Conservation (phyloP, 1,284 basidiomycete genomes). For the Trichosporon sp. region DNA sequence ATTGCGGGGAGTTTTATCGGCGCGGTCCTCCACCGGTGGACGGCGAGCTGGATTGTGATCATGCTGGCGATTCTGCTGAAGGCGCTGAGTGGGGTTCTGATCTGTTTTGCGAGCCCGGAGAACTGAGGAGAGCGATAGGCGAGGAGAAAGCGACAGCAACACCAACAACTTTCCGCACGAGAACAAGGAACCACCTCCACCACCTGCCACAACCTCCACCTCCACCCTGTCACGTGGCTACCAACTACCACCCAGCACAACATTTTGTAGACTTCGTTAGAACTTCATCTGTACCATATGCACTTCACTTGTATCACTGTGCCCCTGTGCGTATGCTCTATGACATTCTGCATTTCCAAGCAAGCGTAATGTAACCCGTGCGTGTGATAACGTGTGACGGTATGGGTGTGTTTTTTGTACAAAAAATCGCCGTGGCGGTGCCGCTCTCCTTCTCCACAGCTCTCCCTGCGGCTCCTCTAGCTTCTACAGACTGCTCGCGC, state of each 20-base stretch:
- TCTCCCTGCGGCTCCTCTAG: background rate
- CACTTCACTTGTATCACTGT: no score
- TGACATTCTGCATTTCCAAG: background rate
- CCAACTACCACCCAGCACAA: background rate
- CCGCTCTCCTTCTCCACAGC: background rate
- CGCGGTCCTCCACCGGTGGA: slow-evolving; percentile 33
- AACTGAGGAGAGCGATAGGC: background rate
- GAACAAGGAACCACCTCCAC: background rate
- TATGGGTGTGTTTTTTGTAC: background rate
- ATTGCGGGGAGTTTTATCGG: slow-evolving; percentile 39
- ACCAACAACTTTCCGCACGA: background rate
- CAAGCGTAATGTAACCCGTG: no score
- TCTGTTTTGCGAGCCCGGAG: slow-evolving; percentile 14
- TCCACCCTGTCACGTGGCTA: background rate
- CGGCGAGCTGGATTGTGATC: slow-evolving; percentile 36
- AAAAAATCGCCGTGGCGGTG: background rate
- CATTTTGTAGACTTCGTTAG: no score
- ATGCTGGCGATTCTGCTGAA: slow-evolving; percentile 33
- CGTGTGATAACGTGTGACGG: background rate
- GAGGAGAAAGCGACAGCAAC: background rate
- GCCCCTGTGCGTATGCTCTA: background rate
- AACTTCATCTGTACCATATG: no score
- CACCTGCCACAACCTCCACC: no score
- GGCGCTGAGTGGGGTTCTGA: slow-evolving; percentile 20
- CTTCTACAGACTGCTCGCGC: background rate